Percentiles rank a stretch among this genome's conserved stretches.
Conservation (phyloP, 2,329 filamentous ascomycete genomes). For the Fusarium pininemorale region DNA sequence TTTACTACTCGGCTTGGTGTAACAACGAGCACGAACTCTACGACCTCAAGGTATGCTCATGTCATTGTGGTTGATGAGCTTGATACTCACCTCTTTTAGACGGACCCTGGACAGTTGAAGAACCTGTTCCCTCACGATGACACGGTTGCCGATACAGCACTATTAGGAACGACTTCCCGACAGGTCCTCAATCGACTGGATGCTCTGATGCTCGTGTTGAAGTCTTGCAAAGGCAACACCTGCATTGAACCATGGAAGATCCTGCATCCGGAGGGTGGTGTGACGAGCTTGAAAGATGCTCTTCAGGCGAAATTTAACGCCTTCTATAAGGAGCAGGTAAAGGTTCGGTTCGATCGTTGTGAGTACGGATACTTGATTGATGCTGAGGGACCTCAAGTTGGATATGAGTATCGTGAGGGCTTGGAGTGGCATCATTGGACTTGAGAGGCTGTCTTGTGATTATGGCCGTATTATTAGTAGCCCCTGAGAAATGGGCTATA, state of each 20-base stretch:
- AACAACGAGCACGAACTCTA: slow-evolving; percentile 74
- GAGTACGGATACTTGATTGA: slow-evolving; percentile 64
- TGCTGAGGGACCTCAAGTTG: slow-evolving; percentile 62
- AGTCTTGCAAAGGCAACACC: slow-evolving; percentile 64
- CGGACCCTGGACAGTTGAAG: slow-evolving; percentile 61
- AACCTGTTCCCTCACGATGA: slow-evolving; percentile 49
- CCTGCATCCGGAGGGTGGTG: slow-evolving; percentile 63
- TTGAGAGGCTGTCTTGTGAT: slow-evolving; percentile 8
- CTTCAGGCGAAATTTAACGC: slow-evolving; percentile 57
- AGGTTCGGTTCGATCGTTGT: slow-evolving; percentile 63
- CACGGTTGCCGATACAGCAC: background rate
- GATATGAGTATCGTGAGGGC: slow-evolving; percentile 41
- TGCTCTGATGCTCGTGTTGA: slow-evolving; percentile 66
- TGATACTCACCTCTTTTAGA: slow-evolving; percentile 45
- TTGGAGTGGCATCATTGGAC: slow-evolving; percentile 44
- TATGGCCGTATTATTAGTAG: background rate
- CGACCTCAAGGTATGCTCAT: slow-evolving; percentile 57
- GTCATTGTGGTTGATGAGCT: no score
- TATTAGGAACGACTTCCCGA: background rate
- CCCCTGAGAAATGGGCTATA: background rate
- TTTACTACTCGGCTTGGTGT: slow-evolving; percentile 76
- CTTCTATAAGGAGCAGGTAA: slow-evolving; percentile 60
- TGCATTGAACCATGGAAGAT: slow-evolving; percentile 66
- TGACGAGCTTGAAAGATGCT: slow-evolving; percentile 61
- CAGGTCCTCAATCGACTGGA: slow-evolving; percentile 63